Evolutionary conservation across 768 basidiomycete species (phyloP).

Genomic region (Rhizopogon rudus): DNA sequence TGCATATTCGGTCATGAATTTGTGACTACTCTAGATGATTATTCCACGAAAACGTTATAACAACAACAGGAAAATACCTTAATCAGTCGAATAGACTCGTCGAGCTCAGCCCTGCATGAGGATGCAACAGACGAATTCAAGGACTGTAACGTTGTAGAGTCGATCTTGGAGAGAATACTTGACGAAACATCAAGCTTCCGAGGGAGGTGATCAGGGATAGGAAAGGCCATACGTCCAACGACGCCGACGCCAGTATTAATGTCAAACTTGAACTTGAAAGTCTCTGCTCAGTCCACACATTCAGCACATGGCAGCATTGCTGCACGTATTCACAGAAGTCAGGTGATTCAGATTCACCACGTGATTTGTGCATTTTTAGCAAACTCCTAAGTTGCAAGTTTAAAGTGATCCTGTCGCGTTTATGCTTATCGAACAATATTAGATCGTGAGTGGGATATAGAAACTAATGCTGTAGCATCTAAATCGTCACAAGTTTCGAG

Average conservation of each 20-base stretch:
- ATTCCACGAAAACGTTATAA: constrained; percentile 3
- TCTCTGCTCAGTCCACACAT: neutral
- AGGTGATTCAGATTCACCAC: neutral
- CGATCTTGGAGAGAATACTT: constrained; percentile 63
- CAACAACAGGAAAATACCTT: constrained; percentile 44
- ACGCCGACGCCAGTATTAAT: neutral
- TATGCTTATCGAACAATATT: too few species aligned
- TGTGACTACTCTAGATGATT: constrained; percentile 39
- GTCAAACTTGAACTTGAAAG: neutral
- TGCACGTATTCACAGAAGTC: neutral
- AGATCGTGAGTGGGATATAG: too few species aligned
- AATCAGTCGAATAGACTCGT: constrained; percentile 63
- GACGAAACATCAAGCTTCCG: constrained; percentile 69
- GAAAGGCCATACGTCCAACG: constrained; percentile 57
- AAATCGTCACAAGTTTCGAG: too few species aligned
- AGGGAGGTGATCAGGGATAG: constrained; percentile 69
- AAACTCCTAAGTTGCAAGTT: too few species aligned
- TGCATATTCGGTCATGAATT: constrained; percentile 70
- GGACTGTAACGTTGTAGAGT: constrained; percentile 51
- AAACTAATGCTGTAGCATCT: too few species aligned
- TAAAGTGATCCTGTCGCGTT: too few species aligned
- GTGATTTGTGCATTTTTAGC: neutral
- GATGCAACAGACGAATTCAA: constrained; percentile 57
- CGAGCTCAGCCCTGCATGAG: constrained; percentile 70
- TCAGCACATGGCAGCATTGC: neutral